Evolutionary conservation across 371 early-diverging fungal species (phyloP).

Genomic region (Rozella allomycis): DNA sequence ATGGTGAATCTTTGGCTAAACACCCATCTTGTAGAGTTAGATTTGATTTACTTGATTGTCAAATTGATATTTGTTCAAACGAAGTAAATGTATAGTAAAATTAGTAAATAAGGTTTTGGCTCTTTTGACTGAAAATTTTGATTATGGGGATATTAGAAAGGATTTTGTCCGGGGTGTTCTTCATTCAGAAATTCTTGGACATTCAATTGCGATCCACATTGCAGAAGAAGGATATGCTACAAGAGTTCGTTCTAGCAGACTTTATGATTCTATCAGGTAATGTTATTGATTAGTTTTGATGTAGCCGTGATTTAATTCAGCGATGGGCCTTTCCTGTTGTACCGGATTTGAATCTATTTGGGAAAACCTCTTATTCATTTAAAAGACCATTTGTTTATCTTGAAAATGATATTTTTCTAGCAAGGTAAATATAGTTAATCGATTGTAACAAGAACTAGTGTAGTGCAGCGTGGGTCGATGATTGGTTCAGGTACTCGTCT

Average conservation of each 20-base stretch:
- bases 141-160: constrained; percentile 68
- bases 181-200: constrained; percentile 64
- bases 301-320: constrained; percentile 60
- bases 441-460: neutral
- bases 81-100: constrained; percentile 22
- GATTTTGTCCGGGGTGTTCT: constrained; percentile 82
- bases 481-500: constrained; percentile 54
- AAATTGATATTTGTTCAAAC: constrained; percentile 72
- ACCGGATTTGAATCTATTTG: constrained; percentile 57
- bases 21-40: constrained; percentile 49
- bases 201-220: constrained; percentile 64
- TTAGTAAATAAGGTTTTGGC: constrained; percentile 41
- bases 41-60: constrained; percentile 77
- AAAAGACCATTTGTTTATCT: constrained; percentile 63
- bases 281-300: constrained; percentile 5
- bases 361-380: constrained; percentile 41
- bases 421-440: constrained; percentile 12
- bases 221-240: constrained; percentile 59
- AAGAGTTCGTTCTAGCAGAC: constrained; percentile 48
- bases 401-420: constrained; percentile 44
- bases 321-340: constrained; percentile 84
- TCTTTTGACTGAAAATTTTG: constrained; percentile 86
- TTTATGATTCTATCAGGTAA: constrained; percentile 58
- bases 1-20: no score
- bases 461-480: constrained; percentile 48